These are phyloP conservation scores for Botrytis galanthina DNA, from an alignment of 2,329 filamentous ascomycete species.

Conservation along the genomic window DNA sequence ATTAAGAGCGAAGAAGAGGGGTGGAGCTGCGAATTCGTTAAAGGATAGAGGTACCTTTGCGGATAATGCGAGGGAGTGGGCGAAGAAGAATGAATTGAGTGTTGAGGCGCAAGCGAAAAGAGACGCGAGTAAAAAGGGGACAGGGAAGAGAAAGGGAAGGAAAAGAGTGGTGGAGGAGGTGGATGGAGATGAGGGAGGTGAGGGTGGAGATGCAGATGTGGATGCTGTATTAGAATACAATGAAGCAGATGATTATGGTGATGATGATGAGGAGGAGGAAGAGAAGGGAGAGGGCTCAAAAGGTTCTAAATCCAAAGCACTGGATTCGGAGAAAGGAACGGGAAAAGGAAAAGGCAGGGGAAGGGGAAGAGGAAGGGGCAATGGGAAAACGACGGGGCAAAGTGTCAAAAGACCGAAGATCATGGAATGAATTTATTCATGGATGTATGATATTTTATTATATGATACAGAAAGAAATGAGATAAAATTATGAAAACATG, in stretches of 20 bases:
- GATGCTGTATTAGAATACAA: constrained; percentile 8
- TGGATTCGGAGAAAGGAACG: constrained; percentile 19
- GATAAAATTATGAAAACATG: fast-evolving
- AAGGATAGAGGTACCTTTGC: constrained; percentile 31
- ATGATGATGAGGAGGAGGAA: not conserved
- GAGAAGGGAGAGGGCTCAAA: not conserved
- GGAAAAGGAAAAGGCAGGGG: constrained; percentile 21
- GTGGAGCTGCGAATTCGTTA: not conserved
- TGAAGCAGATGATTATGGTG: constrained; percentile 15
- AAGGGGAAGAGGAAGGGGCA: not conserved
- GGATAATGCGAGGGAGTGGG: constrained; percentile 38
- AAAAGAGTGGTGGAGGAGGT: constrained; percentile 19
- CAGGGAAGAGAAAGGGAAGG: constrained; percentile 21
- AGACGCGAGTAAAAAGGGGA: constrained; percentile 25
- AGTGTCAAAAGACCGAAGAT: not conserved
- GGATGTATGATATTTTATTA: not conserved
- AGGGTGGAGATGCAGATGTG: constrained; percentile 2
- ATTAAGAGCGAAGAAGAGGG: constrained; percentile 53
- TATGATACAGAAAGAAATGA: not conserved
- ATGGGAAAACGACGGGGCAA: not conserved
- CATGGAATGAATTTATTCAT: not conserved
- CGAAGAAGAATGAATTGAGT: constrained; percentile 36
- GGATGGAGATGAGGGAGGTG: constrained; percentile 9
- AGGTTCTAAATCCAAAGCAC: not conserved
- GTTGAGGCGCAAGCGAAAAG: constrained; percentile 33